Conservation (phyloP, 306 rosid genomes). For the Senna siamea region DNA sequence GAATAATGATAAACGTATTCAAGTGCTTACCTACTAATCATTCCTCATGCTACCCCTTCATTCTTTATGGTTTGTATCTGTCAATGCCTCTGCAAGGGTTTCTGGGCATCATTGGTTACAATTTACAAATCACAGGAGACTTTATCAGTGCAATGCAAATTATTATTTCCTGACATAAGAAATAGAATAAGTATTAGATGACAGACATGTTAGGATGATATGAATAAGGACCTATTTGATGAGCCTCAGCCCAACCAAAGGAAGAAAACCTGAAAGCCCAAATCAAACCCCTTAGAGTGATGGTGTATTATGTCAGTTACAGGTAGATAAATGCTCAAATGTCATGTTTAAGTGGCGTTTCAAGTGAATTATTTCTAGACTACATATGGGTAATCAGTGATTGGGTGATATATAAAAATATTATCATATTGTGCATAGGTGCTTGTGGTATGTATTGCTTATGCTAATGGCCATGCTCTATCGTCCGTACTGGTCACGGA, state of each 20-base stretch:
- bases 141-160: background rate
- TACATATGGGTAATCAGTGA: too few species aligned
- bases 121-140: background rate
- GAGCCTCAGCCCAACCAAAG: background rate
- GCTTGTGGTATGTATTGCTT: background rate
- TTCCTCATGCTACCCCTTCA: constrained; percentile 15
- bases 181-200: constrained; percentile 18
- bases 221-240: background rate
- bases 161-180: too few species aligned
- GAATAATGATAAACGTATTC: constrained; percentile 6
- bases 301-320: too few species aligned
- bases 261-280: background rate
- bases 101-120: constrained; percentile 3
- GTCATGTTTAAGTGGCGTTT: too few species aligned
- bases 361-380: too few species aligned
- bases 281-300: too few species aligned
- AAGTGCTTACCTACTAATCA: constrained; percentile 31
- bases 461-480: background rate
- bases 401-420: background rate
- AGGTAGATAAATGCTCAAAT: too few species aligned
- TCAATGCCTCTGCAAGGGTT: background rate
- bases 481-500: constrained; percentile 10
- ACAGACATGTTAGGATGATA: background rate
- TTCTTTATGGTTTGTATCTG: constrained; percentile 24
- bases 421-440: background rate